Base-by-base conservation (phyloP, 306 rosid genomes). In the Vigna radiata region DNA sequence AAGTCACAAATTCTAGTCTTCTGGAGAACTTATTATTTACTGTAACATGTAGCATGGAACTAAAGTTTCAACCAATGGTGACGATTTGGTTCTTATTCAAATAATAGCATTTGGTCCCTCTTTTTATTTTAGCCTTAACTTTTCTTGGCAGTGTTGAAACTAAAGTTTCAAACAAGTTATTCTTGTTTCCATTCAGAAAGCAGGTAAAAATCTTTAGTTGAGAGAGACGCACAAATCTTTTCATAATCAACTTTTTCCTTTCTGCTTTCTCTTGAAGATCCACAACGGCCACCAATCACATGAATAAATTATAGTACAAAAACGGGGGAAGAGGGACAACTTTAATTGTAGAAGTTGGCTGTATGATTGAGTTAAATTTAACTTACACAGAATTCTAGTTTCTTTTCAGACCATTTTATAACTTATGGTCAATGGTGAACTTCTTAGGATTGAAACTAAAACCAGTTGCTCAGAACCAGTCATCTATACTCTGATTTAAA, bases 1-100 rank as follows among this genome's bases (percentile, higher is more conserved):
- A 52, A 50, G 53, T 25, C 50, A 25, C 76, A 59, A 46, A 74
- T 59, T 78, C 4, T 62, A 44, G 37, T 54, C 31, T 17, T 64
- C 12, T 21, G 39, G 39, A 47, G 43, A 3, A 31, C 14, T 58
- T 54, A 60, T 75, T 68, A 69, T 75, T 59, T 39, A n/a, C 0
- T 27, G 55, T 47, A 27, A 44, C 59, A 52, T 54, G 50, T 64
- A 29, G 54, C 62, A 55, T 31, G 46, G 52, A 7, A 77, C 69
- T 29, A 4, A 15, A 68, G 62, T 68, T 50, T 75, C 49, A 29
- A 58, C 39, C 67, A 6, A 72, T 15, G 2, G 18, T 31, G 50
- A 43, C 29, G 43, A 29, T 54, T 16, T 72, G 73, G 39, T 62
- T 79, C 19, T 25, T 46, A 27, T 55, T 68, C 56, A 52, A 53